A percentile compares a stretch with the other conserved stretches of the same genome.
Evolutionary conservation across 2,329 filamentous ascomycete species (phyloP).

Genomic region (Ophiostoma novo-ulmi): DNA sequence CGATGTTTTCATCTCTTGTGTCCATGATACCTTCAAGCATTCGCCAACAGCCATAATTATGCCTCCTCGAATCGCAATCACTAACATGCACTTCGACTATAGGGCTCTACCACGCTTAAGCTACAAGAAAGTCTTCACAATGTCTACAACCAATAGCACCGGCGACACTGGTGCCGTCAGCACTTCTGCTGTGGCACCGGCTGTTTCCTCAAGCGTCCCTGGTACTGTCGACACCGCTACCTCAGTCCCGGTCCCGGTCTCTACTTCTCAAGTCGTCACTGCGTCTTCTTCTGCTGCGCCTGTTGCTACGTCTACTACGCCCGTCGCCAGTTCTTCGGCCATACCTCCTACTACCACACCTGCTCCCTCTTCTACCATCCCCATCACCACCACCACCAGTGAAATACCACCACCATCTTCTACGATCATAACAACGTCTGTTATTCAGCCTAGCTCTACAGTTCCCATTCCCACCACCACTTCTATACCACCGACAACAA

Average conservation of each 20-base stretch:
- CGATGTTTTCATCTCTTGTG: not conserved
- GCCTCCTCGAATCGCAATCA: conserved; percentile 8
- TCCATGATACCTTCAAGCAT: not conserved
- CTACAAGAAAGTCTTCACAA: conserved; percentile 31
- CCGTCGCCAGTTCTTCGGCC: conserved; percentile 18
- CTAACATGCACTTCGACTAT: conserved; percentile 32
- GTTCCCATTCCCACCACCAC: conserved; percentile 23
- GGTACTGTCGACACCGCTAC: not conserved
- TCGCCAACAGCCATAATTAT: not conserved
- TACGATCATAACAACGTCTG: conserved; percentile 20
- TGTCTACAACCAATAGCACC: conserved; percentile 34
- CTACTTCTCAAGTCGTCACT: conserved; percentile 15
- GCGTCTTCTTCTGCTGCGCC: conserved; percentile 21
- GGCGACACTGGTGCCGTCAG: conserved; percentile 23
- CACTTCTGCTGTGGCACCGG: conserved; percentile 15
- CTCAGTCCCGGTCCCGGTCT: not conserved
- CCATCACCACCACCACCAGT: conserved; percentile 15
- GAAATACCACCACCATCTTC: conserved; percentile 16
- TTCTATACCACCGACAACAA: conserved; percentile 24
- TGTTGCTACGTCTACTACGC: conserved; percentile 6
- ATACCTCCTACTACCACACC: conserved; percentile 11
- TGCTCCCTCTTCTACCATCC: conserved; percentile 1
- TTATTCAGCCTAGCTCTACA: conserved; percentile 4
- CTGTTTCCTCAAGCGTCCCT: not conserved
- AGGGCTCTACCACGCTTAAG: conserved; percentile 31